Evolutionary conservation across 306 rosid species (phyloP).

Genomic region (Prosopis cineraria): DNA sequence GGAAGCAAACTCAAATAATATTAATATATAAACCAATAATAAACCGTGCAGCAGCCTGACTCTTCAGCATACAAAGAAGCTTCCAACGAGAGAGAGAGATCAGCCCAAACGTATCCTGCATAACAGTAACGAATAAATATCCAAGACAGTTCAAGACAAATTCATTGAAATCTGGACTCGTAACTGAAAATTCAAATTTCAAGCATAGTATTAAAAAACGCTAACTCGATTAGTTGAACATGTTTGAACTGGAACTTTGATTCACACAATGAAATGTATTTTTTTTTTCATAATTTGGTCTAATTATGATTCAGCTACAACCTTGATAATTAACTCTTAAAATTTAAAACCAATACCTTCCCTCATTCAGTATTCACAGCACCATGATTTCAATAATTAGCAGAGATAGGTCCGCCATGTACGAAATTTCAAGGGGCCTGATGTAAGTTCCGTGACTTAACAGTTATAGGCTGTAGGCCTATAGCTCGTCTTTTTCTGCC

Average conservation of each 20-base stretch:
- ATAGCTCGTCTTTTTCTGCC: not conserved
- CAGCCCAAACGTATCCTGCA: not conserved
- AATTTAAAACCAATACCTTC: no score
- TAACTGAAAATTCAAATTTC: not conserved
- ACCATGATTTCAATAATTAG: no score
- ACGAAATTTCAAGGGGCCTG: not conserved
- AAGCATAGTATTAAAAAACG: no score
- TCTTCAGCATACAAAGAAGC: not conserved
- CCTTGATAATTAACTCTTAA: no score
- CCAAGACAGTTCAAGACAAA: slow-evolving; percentile 6
- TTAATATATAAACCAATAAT: not conserved
- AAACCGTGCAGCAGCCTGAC: not conserved
- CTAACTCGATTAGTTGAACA: no score
- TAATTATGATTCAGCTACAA: no score
- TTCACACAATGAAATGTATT: no score
- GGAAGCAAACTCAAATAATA: not conserved
- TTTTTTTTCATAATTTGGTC: no score
- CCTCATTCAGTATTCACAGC: no score
- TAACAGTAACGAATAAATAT: not conserved
- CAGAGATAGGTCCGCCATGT: not conserved
- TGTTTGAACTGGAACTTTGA: no score
- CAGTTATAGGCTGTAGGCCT: not conserved
- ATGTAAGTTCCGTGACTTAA: not conserved
- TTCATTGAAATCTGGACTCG: not conserved
- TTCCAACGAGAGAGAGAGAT: not conserved